Conservation (phyloP, 2,329 filamentous ascomycete genomes). For the Neofusicoccum ribis region DNA sequence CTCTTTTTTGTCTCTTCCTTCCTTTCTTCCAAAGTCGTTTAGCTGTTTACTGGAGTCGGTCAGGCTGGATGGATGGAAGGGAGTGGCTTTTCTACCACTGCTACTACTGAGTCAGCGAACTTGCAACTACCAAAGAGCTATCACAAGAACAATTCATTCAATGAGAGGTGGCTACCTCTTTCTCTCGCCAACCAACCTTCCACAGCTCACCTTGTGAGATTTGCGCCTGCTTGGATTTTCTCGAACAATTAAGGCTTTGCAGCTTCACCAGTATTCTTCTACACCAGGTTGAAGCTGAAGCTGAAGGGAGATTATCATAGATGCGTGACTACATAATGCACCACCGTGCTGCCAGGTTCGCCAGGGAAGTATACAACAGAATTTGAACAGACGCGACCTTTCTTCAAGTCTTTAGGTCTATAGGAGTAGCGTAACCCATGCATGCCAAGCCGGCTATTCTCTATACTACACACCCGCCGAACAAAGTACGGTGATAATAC, state of each 20-base stretch:
- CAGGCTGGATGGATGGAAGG: not conserved
- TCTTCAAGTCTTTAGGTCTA: too few relatives aligned
- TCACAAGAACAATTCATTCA: not conserved
- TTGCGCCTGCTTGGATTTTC: not conserved
- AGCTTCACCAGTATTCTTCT: too few relatives aligned
- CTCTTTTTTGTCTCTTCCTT: conserved; percentile 1
- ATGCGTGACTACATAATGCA: too few relatives aligned
- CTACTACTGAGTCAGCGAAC: conserved; percentile 11
- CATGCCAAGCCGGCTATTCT: not conserved
- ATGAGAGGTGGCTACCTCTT: not conserved
- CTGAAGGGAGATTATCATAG: too few relatives aligned
- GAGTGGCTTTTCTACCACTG: conserved; percentile 1
- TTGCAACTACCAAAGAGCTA: conserved; percentile 1
- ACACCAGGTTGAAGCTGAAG: too few relatives aligned
- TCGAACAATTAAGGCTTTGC: too few relatives aligned
- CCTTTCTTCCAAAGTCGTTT: not conserved
- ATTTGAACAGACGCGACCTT: too few relatives aligned
- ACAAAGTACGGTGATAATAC: not conserved
- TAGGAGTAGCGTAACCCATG: not conserved
- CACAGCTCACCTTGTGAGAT: not conserved
- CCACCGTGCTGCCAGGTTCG: too few relatives aligned
- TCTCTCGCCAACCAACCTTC: not conserved
- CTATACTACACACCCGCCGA: not conserved
- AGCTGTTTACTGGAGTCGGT: not conserved
- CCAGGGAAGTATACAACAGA: too few relatives aligned